Percentiles rank a stretch among this genome's conserved stretches.
Conservation (phyloP, 1,284 basidiomycete genomes). For the Ustanciosporium gigantosporum region DNA sequence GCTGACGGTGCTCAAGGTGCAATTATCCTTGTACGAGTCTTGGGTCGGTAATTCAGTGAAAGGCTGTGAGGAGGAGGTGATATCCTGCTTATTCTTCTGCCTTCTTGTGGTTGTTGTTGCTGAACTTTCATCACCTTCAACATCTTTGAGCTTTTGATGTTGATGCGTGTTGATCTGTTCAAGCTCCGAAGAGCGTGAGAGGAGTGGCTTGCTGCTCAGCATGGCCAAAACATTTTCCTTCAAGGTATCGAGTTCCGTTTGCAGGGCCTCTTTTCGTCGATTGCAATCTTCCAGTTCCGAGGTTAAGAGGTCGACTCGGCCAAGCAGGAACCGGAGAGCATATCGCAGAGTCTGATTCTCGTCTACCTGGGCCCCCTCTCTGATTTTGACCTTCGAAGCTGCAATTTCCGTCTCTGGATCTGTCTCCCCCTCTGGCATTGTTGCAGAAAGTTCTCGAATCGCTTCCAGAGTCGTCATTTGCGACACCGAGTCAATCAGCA, state of each 20-base stretch:
- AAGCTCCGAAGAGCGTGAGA: too few species aligned
- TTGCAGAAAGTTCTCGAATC: slow-evolving; percentile 8
- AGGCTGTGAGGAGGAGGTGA: not conserved
- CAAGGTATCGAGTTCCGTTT: slow-evolving; percentile 16
- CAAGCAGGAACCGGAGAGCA: slow-evolving; percentile 18
- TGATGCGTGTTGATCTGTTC: too few species aligned
- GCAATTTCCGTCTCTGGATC: too few species aligned
- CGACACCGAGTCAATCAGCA: too few species aligned
- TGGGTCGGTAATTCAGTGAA: too few species aligned
- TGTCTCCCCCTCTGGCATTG: not conserved
- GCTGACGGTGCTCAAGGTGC: too few species aligned
- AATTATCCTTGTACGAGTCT: too few species aligned
- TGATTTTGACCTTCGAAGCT: too few species aligned
- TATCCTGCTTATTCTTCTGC: too few species aligned
- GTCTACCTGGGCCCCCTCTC: slow-evolving; percentile 6
- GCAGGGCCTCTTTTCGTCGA: slow-evolving; percentile 10
- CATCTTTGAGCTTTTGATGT: too few species aligned
- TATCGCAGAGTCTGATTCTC: slow-evolving; percentile 11
- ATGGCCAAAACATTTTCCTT: slow-evolving; percentile 25
- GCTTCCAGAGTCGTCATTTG: slow-evolving; percentile 27
- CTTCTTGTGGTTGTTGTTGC: too few species aligned
- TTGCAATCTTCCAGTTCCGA: slow-evolving; percentile 13
- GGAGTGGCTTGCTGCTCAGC: slow-evolving; percentile 10
- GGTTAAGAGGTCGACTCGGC: slow-evolving; percentile 11
- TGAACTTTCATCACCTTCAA: too few species aligned